These are phyloP conservation scores for Fremontodendron californicum DNA, from an alignment of 345 rosid species.

Conservation along the genomic window DNA sequence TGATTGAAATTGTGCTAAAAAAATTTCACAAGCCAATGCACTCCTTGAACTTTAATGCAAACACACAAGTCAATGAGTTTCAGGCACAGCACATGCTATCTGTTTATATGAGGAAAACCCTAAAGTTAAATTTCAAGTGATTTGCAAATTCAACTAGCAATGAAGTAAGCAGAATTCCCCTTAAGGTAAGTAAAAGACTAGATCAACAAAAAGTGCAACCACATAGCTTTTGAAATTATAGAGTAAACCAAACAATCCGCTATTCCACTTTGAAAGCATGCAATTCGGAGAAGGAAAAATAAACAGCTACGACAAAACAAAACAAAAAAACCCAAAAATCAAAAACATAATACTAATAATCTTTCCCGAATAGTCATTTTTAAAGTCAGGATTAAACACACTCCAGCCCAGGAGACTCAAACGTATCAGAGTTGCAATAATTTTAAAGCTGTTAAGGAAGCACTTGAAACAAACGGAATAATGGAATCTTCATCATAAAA, in stretches of 20 bases:
- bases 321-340: background rate
- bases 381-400: background rate
- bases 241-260: background rate
- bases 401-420: background rate
- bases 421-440: background rate
- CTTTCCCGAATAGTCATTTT: background rate
- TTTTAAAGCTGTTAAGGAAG: no score
- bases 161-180: background rate
- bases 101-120: background rate
- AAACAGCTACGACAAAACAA: background rate
- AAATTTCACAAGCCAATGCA: constrained; percentile 6
- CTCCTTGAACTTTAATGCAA: background rate
- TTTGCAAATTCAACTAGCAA: background rate
- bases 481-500: background rate
- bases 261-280: background rate
- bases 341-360: background rate
- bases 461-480: background rate
- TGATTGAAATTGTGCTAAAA: constrained; percentile 1
- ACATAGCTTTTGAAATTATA: background rate
- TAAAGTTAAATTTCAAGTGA: background rate
- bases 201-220: background rate
- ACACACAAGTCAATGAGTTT: background rate
- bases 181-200: background rate
- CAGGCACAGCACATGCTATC: background rate
- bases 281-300: background rate